A percentile compares a stretch with the other conserved stretches of the same genome.
phyloP scores from a whole-genome alignment of 257 asterid genomes.

The Solanum sitiens region DNA sequence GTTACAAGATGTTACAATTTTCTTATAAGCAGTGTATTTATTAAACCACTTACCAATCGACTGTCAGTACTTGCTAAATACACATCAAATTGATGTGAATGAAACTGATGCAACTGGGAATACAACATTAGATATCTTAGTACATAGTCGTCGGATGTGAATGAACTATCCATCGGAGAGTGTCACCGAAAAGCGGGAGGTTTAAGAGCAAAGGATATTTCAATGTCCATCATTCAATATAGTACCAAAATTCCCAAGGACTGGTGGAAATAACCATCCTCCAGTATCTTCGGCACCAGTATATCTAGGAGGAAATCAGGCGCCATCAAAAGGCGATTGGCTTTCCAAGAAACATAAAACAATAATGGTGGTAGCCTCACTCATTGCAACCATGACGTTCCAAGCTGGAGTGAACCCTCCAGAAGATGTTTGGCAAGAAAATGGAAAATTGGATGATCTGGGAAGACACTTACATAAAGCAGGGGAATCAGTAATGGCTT shows the following conservation, averaged over 20 bases:
- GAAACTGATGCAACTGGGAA: slow-evolving; percentile 13
- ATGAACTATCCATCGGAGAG: too few relatives aligned
- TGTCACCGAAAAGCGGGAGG: too few relatives aligned
- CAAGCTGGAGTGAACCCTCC: slow-evolving; percentile 30
- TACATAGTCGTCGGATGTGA: too few relatives aligned
- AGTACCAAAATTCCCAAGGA: background rate
- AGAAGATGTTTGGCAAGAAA: slow-evolving; percentile 1
- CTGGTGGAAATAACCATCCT: background rate
- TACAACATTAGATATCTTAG: slow-evolving; percentile 27
- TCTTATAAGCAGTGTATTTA: background rate
- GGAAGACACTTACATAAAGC: slow-evolving; percentile 15
- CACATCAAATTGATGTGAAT: slow-evolving; percentile 8
- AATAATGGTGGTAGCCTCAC: slow-evolving; percentile 35
- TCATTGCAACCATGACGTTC: slow-evolving; percentile 34
- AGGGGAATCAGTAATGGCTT: slow-evolving; percentile 40
- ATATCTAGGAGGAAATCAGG: background rate
- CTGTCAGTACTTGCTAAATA: slow-evolving; percentile 8
- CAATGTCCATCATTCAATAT: too few relatives aligned
- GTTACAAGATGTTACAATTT: too few relatives aligned
- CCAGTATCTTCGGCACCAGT: background rate
- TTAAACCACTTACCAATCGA: background rate
- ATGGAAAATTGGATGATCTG: background rate
- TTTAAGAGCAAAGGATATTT: too few relatives aligned
- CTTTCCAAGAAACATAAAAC: slow-evolving; percentile 17
- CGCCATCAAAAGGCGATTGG: slow-evolving; percentile 11